phyloP scores from a whole-genome alignment of 78 protist genomes.

The Dictyostelium brefeldianum region DNA sequence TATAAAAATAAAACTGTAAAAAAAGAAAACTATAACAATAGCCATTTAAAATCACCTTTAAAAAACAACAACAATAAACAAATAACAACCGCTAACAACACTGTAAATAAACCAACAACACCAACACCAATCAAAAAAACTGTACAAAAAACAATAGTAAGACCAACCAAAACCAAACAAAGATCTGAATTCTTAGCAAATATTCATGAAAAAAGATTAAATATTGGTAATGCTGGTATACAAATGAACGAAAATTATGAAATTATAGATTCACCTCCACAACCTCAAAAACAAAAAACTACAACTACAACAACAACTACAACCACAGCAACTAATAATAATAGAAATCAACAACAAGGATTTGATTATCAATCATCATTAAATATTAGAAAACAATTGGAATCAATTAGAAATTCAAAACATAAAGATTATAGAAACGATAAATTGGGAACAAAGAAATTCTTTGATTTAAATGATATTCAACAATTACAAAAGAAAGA shows the following conservation, averaged over 20 bases:
- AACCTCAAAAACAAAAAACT: background rate
- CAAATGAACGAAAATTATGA: background rate
- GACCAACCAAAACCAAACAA: background rate
- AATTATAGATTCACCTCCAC: background rate
- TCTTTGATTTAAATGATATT: constrained; percentile 19
- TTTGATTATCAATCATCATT: constrained; percentile 5
- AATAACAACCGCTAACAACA: no score
- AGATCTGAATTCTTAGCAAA: constrained; percentile 15
- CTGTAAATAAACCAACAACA: background rate
- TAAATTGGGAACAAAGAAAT: constrained; percentile 27
- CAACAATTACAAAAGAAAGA: background rate
- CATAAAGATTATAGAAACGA: constrained; percentile 42
- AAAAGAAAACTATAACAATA: no score
- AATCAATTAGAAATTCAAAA: constrained; percentile 18
- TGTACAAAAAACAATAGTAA: background rate
- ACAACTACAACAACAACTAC: background rate
- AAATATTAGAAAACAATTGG: constrained; percentile 23
- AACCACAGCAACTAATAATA: background rate
- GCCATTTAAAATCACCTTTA: background rate
- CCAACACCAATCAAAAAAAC: background rate
- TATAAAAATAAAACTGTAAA: background rate
- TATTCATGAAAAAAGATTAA: constrained; percentile 52
- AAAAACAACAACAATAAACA: background rate
- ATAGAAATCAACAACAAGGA: background rate
- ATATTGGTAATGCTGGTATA: background rate